phyloP scores from a whole-genome alignment of 768 basidiomycete species.

The Phaffia australis region DNA sequence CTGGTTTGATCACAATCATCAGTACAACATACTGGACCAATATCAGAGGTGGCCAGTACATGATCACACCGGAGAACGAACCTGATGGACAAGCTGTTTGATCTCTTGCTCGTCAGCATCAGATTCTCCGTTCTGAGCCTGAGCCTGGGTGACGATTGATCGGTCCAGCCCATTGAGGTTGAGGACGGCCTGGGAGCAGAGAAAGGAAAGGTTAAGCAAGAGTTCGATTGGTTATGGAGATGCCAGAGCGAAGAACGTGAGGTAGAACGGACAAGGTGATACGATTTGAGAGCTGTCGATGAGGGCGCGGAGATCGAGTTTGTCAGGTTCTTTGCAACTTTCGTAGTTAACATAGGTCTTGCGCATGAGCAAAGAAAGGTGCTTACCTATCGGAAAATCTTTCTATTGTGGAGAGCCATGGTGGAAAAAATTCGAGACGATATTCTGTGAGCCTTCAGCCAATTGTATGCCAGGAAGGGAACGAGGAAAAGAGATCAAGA shows the following conservation, averaged over 20 bases:
- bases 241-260: background rate
- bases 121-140: background rate
- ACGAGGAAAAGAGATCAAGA: background rate
- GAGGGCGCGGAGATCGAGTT: too few relatives aligned
- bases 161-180: background rate
- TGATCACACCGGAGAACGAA: background rate
- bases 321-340: background rate
- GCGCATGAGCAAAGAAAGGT: background rate
- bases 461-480: too few relatives aligned
- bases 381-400: conserved; percentile 6
- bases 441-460: too few relatives aligned
- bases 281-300: conserved; percentile 9
- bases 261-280: conserved; percentile 3
- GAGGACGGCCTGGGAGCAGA: background rate
- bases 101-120: conserved; percentile 7
- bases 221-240: background rate
- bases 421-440: background rate
- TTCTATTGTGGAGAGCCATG: background rate
- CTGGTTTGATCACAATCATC: background rate
- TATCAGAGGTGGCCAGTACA: background rate
- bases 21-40: background rate
- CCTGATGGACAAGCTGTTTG: background rate
- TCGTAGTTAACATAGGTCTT: background rate
- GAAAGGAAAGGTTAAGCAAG: background rate
- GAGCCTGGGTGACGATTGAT: conserved; percentile 1